phyloP scores from a whole-genome alignment of 192 early-diverging fungal species.

The Backusella parvicylindrica region DNA sequence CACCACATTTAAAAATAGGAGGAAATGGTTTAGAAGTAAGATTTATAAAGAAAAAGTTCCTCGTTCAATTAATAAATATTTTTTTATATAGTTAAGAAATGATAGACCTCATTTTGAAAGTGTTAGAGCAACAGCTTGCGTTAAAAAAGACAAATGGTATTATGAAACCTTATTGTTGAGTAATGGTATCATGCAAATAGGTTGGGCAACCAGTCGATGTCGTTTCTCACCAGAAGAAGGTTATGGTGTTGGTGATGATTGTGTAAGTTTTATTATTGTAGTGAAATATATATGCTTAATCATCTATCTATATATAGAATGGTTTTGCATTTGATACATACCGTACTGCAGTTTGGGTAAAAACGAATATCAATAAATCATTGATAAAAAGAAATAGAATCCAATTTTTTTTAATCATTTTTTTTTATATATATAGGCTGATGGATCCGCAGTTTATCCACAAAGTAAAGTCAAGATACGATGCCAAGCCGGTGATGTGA shows the following conservation, averaged over 20 bases:
- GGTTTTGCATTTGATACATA: constrained; percentile 81
- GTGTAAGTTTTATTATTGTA: constrained; percentile 41
- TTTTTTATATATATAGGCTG: too few relatives aligned
- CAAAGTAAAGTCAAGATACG: constrained; percentile 40
- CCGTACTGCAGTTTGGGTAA: constrained; percentile 72
- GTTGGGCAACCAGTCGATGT: constrained; percentile 66
- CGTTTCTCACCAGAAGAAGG: constrained; percentile 76
- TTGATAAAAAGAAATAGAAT: too few relatives aligned
- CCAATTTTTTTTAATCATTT: too few relatives aligned
- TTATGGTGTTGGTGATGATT: constrained; percentile 67
- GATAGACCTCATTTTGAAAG: constrained; percentile 80
- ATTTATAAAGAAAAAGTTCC: background rate
- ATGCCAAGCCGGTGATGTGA: constrained; percentile 52
- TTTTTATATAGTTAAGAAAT: constrained; percentile 57
- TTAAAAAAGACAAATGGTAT: constrained; percentile 60
- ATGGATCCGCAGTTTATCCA: constrained; percentile 42
- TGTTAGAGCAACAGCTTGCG: constrained; percentile 51
- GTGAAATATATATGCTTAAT: too few relatives aligned
- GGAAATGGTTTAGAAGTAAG: constrained; percentile 45
- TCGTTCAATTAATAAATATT: background rate
- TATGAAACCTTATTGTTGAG: constrained; percentile 69
- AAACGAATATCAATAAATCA: too few relatives aligned
- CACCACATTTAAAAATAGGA: constrained; percentile 51
- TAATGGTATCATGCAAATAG: constrained; percentile 79
- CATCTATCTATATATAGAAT: constrained; percentile 38